Evolutionary conservation across 306 rosid genomes (phyloP), one percentile per base, ranked within the genome.

Genomic region (Betula pendula): DNA sequence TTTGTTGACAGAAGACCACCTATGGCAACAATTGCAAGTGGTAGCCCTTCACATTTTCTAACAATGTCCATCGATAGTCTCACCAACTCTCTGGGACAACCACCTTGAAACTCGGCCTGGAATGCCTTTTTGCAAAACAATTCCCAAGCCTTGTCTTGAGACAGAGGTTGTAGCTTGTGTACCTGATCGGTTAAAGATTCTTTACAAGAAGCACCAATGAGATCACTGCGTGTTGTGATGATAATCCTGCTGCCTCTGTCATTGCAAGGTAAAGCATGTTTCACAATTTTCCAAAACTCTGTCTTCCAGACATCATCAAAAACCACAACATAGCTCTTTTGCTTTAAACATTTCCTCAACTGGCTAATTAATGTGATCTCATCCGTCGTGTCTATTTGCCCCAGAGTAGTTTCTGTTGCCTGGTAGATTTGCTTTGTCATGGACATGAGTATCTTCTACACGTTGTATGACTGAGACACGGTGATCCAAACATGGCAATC

Each of bases 11-110:
- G 10, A 19, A 77, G 71, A n/a, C 75, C 62, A 6, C 60, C 71
- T 3, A 58, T 56, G 27, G 75, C 60, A 24, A 56, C 81, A 77
- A 77, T 58, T 40, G 80, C 75, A 4, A 77, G 45, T 16, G 80
- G 69, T 12, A 77, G 27, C 8, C 80, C 80, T 8, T 25, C 29
- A 12, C 80, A 77, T 60, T 53, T 68, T 14, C 10, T 45, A 6
- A 70, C 75, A 29, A 70, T 27, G 4, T 58, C 63, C 25, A 31
- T 15, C 3, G 42, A 70, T n/a, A 70, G 33, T 14, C 1, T 33
- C 10, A 11, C 17, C 29, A 70, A 47, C 14, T 68, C 75, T 68
- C 24, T 8, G 1, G 76, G 81, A 52, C 35, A 27, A 12, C 20
- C 2, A 13, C 27, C 25, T 35, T 55, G 3, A 17, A 16, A 17